These are phyloP conservation scores for Phalaenopsis hybrid DNA, from an alignment of 116 monocot genomes.

Conservation along the genomic window DNA sequence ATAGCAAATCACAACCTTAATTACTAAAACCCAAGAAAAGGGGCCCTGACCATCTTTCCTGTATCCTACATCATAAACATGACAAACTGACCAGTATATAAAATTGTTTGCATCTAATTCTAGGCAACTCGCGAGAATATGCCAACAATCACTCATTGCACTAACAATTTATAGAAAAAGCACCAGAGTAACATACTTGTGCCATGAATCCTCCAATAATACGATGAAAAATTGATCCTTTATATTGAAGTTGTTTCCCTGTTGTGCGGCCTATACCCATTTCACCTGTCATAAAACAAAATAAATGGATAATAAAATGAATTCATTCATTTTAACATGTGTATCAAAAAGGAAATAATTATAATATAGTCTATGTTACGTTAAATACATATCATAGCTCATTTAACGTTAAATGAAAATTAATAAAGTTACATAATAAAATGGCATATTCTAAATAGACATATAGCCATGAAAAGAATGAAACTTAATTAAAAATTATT, in stretches of 20 bases:
- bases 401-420: background rate
- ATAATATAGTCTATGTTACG: background rate
- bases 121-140: slow-evolving; percentile 18
- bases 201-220: slow-evolving; percentile 96
- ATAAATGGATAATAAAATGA: background rate
- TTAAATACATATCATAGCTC: background rate
- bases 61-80: slow-evolving; percentile 77
- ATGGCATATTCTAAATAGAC: background rate
- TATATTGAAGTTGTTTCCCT: slow-evolving; percentile 65
- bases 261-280: slow-evolving; percentile 54
- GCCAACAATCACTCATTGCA: background rate
- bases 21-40: slow-evolving; percentile 79
- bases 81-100: slow-evolving; percentile 38
- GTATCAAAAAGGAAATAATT: background rate
- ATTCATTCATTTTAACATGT: background rate
- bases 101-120: slow-evolving; percentile 23
- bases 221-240: slow-evolving; percentile 78
- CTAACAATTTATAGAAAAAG: background rate
- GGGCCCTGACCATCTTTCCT: slow-evolving; percentile 65
- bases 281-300: slow-evolving; percentile 52
- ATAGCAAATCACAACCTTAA: slow-evolving; percentile 68
- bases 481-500: background rate
- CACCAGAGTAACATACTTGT: slow-evolving; percentile 50
- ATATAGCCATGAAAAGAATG: background rate
- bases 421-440: too few relatives aligned